phyloP scores from a whole-genome alignment of 176 grass and related monocot species.

The Poa pratensis region DNA sequence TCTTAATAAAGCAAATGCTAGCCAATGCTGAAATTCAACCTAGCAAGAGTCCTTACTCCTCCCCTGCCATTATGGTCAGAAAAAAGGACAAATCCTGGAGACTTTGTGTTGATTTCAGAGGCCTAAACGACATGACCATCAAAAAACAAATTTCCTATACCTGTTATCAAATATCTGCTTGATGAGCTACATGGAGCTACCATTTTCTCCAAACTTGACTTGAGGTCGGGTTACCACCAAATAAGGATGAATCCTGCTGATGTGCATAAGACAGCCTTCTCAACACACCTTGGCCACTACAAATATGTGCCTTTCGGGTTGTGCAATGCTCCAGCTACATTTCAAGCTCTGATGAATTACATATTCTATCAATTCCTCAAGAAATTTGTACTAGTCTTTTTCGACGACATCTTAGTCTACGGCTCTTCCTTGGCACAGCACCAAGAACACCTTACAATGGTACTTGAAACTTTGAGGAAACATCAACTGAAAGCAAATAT shows the following conservation, averaged over 20 bases:
- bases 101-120: neutral
- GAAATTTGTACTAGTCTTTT: neutral
- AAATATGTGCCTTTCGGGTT: neutral
- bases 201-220: neutral
- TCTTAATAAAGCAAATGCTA: neutral
- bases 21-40: neutral
- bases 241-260: neutral
- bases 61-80: neutral
- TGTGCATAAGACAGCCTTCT: neutral
- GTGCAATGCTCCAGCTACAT: neutral
- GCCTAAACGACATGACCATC: neutral
- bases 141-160: neutral
- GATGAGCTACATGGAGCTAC: neutral
- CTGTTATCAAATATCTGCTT: neutral
- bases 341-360: neutral
- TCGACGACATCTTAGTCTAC: neutral
- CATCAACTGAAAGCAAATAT: neutral
- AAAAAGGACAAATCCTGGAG: neutral
- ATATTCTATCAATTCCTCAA: neutral
- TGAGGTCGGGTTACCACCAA: neutral
- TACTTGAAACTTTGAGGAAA: fast-evolving
- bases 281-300: neutral
- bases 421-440: neutral
- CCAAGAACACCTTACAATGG: too few species aligned
- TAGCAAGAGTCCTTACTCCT: neutral